Percentiles rank a stretch among this genome's conserved stretches.
phyloP scores from a whole-genome alignment of 2,329 filamentous ascomycete genomes.

The Didymosphaeria variabile region DNA sequence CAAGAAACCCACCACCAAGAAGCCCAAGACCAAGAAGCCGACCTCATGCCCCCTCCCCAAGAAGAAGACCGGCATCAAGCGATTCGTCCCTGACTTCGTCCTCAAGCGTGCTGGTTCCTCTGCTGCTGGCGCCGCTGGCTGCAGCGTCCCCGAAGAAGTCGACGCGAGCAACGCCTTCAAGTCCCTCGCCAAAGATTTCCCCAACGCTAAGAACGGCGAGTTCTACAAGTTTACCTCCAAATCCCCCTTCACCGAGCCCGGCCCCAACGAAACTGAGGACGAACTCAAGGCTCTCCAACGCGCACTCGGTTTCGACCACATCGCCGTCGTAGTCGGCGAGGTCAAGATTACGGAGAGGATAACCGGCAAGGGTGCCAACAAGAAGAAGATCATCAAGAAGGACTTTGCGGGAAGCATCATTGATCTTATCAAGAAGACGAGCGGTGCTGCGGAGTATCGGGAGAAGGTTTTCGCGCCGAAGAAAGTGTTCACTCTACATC shows the following conservation, averaged over 20 bases:
- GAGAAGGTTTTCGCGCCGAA: neutral
- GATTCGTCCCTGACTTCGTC: neutral
- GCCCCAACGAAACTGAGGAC: neutral
- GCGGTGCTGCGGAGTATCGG: neutral
- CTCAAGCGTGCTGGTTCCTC: neutral
- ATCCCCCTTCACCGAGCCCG: slow-evolving; percentile 1
- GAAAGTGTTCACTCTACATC: neutral
- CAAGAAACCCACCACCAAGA: neutral
- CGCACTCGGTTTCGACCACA: neutral
- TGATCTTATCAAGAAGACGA: neutral
- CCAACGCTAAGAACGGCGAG: neutral
- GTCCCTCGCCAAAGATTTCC: neutral
- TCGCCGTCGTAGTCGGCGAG: neutral
- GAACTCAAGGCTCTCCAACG: neutral
- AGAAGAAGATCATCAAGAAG: neutral
- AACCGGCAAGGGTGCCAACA: neutral
- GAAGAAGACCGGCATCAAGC: neutral
- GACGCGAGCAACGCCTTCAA: neutral
- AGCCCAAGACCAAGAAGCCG: neutral
- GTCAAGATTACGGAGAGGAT: neutral
- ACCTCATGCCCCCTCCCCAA: neutral
- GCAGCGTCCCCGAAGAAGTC: neutral
- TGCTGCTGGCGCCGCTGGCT: neutral
- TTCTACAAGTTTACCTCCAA: slow-evolving; percentile 4
- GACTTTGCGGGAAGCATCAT: neutral